Base-by-base conservation (phyloP, 2,329 filamentous ascomycete genomes). In the Anisogramma anomala region DNA sequence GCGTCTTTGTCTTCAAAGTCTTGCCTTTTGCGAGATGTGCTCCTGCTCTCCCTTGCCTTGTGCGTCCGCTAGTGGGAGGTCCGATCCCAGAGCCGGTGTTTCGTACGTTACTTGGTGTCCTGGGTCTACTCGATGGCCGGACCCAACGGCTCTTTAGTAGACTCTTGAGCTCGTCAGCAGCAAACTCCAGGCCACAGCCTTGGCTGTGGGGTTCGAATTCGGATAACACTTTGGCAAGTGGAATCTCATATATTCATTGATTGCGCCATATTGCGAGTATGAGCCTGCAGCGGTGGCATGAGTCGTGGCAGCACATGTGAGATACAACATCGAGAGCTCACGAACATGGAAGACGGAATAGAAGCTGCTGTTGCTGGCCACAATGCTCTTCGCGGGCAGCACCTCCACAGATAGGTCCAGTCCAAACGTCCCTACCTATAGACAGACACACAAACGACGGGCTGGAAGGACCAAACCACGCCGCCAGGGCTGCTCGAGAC, bases 401-500 rank as follows among this genome's bases (percentile, higher is more conserved):
- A n/a, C n/a, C n/a, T n/a, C n/a, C n/a, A n/a, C n/a, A n/a, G n/a
- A n/a, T n/a, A n/a, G n/a, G n/a, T n/a, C n/a, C n/a, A n/a, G n/a
- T n/a, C n/a, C n/a, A n/a, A n/a, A n/a, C n/a, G n/a, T n/a, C n/a
- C n/a, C n/a, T n/a, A n/a, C n/a, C n/a, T n/a, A n/a, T n/a, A n/a
- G 33, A 40, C 30, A 19, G 10, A 15, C 30, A 26, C 25, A 27
- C 25, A 6, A 27, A 9, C 4, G 9, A 27, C 25, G n/a, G 9
- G 33, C 15, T 25, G 31, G 32, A 15, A 41, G 25, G 33, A 36
- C 15, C 26, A 39, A 20, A 14, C 17, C 33, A 23, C 33, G 33
- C 41, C 40, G 36, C 20, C 31, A 14, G 27, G 33, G 6, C 36
- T 44, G 44, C 44, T 38, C 39, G 32, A 8, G 28, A 44, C 25